Evolutionary conservation across 495 filamentous ascomycete genomes (phyloP).

Genomic region (Ramalina intermedia): DNA sequence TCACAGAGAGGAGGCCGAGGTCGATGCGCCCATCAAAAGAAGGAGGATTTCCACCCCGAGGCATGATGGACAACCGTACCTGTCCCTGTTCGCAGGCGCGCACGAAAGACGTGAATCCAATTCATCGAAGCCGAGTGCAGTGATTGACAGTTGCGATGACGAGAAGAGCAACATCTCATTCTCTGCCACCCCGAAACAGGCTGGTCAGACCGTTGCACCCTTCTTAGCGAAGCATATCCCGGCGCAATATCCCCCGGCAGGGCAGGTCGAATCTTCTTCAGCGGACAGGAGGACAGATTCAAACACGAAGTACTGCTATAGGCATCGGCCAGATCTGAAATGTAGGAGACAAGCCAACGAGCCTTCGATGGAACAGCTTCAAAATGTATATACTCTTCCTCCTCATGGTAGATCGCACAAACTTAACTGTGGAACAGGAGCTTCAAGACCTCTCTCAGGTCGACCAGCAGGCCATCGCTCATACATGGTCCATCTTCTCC

Average conservation of each 20-base stretch:
- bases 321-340: slow-evolving; percentile 87
- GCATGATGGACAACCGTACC: background rate
- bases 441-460: slow-evolving; percentile 65
- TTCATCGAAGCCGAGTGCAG: background rate
- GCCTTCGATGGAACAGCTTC: slow-evolving; percentile 86
- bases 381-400: slow-evolving; percentile 43
- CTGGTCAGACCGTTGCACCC: slow-evolving; percentile 49
- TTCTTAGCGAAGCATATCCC: slow-evolving; percentile 81
- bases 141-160: background rate
- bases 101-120: background rate
- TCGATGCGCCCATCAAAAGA: slow-evolving; percentile 5
- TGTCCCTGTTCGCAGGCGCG: background rate
- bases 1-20: background rate
- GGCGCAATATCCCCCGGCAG: slow-evolving; percentile 59
- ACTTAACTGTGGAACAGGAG: slow-evolving; percentile 34
- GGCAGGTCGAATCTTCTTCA: slow-evolving; percentile 27
- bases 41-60: slow-evolving; percentile 1
- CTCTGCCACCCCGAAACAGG: slow-evolving; percentile 31
- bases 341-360: slow-evolving; percentile 87
- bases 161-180: slow-evolving; percentile 12
- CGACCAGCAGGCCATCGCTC: slow-evolving; percentile 86
- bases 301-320: slow-evolving; percentile 91
- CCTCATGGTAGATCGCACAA: background rate
- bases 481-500: slow-evolving; percentile 94
- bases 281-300: slow-evolving; percentile 30